phyloP scores from a whole-genome alignment of 306 rosid species.

The Nissolia schottii region DNA sequence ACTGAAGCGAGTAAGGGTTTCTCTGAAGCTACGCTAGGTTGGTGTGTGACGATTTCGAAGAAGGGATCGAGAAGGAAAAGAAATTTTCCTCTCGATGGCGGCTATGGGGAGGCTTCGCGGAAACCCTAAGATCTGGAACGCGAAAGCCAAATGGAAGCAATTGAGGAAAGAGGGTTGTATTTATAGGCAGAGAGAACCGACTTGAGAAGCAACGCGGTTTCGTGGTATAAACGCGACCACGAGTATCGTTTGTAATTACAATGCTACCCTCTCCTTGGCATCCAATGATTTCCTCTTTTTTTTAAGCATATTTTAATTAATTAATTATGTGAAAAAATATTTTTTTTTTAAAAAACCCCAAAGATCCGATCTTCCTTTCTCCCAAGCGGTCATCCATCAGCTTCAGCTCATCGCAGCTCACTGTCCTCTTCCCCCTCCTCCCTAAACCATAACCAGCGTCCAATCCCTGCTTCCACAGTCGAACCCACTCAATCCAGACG shows the following conservation, averaged over 20 bases:
- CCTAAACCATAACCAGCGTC: background rate
- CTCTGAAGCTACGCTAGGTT: too few relatives aligned
- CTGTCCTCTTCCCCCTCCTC: background rate
- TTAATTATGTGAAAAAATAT: too few relatives aligned
- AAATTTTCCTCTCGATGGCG: background rate
- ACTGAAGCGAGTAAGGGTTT: background rate
- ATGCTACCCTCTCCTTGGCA: background rate
- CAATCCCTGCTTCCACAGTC: background rate
- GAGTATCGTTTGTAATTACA: background rate
- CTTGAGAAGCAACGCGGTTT: background rate
- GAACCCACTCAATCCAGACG: slow-evolving; percentile 20
- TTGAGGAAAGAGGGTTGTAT: background rate
- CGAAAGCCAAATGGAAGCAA: background rate
- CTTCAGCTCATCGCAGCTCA: background rate
- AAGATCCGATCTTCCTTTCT: background rate
- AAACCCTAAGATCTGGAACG: slow-evolving; percentile 21
- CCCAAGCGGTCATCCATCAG: background rate
- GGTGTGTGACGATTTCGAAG: too few relatives aligned
- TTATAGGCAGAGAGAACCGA: slow-evolving; percentile 25
- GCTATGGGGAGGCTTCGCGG: background rate
- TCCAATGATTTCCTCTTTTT: too few relatives aligned
- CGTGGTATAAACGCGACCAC: slow-evolving; percentile 3
- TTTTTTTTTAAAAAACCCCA: too few relatives aligned
- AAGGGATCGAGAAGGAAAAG: too few relatives aligned
- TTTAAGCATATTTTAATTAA: too few relatives aligned